Conservation (phyloP, 192 early-diverging fungal genomes). For the Podila minutissima region DNA sequence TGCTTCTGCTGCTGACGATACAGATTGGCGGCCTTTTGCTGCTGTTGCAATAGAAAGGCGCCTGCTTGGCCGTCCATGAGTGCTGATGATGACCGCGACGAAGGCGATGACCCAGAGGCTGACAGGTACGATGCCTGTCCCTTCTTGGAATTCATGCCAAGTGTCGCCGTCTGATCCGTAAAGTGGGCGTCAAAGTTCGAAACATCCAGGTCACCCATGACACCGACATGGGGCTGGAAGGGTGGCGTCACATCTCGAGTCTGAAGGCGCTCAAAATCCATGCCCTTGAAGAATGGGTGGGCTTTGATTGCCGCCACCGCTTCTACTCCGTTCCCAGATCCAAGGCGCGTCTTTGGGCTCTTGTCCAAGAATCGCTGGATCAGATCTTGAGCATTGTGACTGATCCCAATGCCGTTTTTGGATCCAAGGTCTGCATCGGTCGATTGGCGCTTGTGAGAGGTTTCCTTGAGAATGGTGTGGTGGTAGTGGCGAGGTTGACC, state of each 20-base stretch:
- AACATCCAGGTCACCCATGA: conserved; percentile 65
- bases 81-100: not conserved
- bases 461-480: conserved; percentile 37
- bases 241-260: conserved; percentile 69
- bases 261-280: conserved; percentile 71
- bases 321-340: conserved; percentile 62
- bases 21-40: conserved; percentile 38
- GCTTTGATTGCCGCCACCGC: conserved; percentile 76
- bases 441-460: not conserved
- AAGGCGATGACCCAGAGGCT: not conserved
- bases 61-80: conserved; percentile 33
- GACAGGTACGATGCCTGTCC: not conserved
- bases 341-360: conserved; percentile 63
- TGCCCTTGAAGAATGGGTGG: conserved; percentile 75
- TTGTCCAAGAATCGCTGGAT: conserved; percentile 67
- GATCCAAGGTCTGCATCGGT: too few relatives aligned
- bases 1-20: conserved; percentile 42
- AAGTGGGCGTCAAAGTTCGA: conserved; percentile 80
- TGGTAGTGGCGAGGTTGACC: conserved; percentile 21
- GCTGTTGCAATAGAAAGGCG: conserved; percentile 36
- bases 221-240: conserved; percentile 59
- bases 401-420: conserved; percentile 54
- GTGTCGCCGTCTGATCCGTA: conserved; percentile 62
- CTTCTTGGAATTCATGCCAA: conserved; percentile 1
- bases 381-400: conserved; percentile 74